Base-by-base conservation (phyloP, 2,329 filamentous ascomycete species). In the Botryotinia narcissicola region DNA sequence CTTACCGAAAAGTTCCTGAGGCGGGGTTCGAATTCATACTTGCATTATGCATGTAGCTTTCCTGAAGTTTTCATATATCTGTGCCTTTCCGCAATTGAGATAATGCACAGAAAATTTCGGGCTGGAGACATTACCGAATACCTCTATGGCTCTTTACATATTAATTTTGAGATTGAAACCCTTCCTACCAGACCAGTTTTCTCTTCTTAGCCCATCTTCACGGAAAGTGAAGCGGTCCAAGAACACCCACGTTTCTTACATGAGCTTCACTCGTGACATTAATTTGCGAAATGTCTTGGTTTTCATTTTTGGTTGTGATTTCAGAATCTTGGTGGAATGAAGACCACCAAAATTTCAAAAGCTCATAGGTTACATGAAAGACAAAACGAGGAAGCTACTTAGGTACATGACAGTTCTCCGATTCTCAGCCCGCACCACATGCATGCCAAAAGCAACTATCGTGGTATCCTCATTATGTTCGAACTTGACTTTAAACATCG, bases 91-190 rank as follows among this genome's bases (percentile, higher is more conserved):
- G 25, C 25, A 22, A 8, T 40, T 9, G 9, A 29, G 25, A 29
- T 25, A 40, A 54, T 8, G 2, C 16, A 40, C 12, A 67, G 5
- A 51, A 1, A 14, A 0, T 20, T n/a, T 54, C 1, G 25, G 35
- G 20, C 18, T 16, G 16, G 37, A n/a, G 10, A n/a, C 4, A 29
- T 22, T 2, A 54, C 42, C 54, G 16, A 32, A 20, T 8, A 37
- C 1, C 1, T 40, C 14, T 67, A 4, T 12, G 12, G 32, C 1
- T 8, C 25, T 29, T 54, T 54, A 16, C 25, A 57, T 29, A 20
- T 40, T 7, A 2, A 0, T 40, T 25, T 40, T 4, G 22, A 14
- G 25, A 2, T 54, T 3, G 4, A 3, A 20, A 12, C 25, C 1
- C 2, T 62, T 35, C 4, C 22, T n/a, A 25, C 6, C 25, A 9